Evolutionary conservation across 805 yeast species (phyloP).

Genomic region (Candida glaebosa): DNA sequence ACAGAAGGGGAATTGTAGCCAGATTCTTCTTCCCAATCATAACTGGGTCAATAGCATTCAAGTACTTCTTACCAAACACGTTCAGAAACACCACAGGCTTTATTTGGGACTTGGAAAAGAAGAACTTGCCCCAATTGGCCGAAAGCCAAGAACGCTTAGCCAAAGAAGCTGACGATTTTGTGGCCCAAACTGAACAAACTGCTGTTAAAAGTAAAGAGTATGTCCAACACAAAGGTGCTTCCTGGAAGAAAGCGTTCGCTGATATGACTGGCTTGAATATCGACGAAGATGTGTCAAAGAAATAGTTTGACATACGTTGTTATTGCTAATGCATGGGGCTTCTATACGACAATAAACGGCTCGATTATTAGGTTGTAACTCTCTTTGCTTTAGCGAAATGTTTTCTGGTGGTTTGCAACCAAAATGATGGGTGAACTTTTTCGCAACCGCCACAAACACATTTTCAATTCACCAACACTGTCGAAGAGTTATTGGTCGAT

Average conservation of each 20-base stretch:
- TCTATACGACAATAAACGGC: neutral
- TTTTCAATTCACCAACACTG: neutral
- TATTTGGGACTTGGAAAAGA: constrained; percentile 58
- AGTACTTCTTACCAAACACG: constrained; percentile 69
- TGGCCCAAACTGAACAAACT: constrained; percentile 41
- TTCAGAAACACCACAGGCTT: constrained; percentile 56
- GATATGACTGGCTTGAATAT: constrained; percentile 66
- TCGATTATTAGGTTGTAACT: too few relatives aligned
- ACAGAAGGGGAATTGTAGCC: constrained; percentile 57
- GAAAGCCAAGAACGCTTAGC: constrained; percentile 52
- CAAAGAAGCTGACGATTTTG: constrained; percentile 43
- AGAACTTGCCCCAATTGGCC: constrained; percentile 61
- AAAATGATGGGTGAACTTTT: neutral
- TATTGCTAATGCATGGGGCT: neutral
- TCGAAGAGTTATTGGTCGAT: neutral
- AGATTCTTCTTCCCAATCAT: constrained; percentile 55
- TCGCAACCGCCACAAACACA: constrained; percentile 1
- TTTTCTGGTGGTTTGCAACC: too few relatives aligned
- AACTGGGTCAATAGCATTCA: constrained; percentile 64
- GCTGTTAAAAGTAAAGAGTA: constrained; percentile 35
- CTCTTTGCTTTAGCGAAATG: too few relatives aligned
- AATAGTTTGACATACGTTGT: constrained; percentile 10
- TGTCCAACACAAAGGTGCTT: constrained; percentile 33
- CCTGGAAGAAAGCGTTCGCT: constrained; percentile 44
- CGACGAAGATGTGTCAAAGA: constrained; percentile 56